A percentile compares a stretch with the other conserved stretches of the same genome.
Conservation (phyloP, 306 rosid species). For the Trifolium subterraneum region DNA sequence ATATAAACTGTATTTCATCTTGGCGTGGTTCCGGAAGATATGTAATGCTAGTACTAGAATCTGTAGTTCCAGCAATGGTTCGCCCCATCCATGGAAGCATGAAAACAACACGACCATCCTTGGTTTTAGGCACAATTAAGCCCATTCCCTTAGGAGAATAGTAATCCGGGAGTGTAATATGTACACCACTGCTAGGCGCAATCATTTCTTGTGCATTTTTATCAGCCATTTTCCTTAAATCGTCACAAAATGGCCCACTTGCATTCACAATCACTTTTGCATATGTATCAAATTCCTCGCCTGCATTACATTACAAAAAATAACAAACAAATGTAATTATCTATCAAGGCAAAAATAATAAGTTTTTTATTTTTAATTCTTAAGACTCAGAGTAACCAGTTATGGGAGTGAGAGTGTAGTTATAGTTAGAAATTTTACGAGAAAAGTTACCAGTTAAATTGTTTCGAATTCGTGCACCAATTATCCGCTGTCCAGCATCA, state of each 20-base stretch:
- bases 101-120: conserved; percentile 96
- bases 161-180: conserved; percentile 93
- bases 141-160: conserved; percentile 99
- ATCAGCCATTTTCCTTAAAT: conserved; percentile 82
- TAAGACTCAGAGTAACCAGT: conserved; percentile 1
- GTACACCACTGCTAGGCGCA: conserved; percentile 98
- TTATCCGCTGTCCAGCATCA: conserved; percentile 65
- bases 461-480: conserved; percentile 85
- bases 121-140: conserved; percentile 94
- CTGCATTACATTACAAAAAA: conserved; percentile 60
- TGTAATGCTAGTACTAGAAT: conserved; percentile 82
- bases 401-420: not conserved
- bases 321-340: conserved; percentile 29
- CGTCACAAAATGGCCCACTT: conserved; percentile 95
- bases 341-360: conserved; percentile 3
- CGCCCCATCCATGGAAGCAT: conserved; percentile 99
- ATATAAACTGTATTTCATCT: conserved; percentile 90
- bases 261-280: conserved; percentile 97
- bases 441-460: conserved; percentile 75
- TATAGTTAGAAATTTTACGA: conserved; percentile 18
- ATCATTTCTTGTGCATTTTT: conserved; percentile 70
- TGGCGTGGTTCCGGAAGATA: conserved; percentile 94
- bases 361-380: conserved; percentile 3
- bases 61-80: conserved; percentile 98
- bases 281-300: conserved; percentile 87